Percentiles rank a stretch among this genome's conserved stretches.
phyloP scores from a whole-genome alignment of 305 asterid genomes.

The Nicotiana rustica region DNA sequence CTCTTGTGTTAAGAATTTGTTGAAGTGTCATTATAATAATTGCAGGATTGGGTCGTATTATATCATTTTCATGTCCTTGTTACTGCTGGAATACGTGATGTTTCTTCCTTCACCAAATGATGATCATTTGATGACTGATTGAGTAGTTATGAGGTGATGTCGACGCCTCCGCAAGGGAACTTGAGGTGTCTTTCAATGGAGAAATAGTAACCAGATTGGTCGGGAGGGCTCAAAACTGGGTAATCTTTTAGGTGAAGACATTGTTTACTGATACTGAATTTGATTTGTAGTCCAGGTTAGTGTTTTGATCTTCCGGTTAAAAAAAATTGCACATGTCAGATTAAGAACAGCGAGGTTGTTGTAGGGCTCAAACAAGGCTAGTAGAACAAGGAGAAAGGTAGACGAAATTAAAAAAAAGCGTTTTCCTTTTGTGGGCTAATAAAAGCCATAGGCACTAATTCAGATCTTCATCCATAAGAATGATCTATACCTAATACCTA shows the following conservation, averaged over 20 bases:
- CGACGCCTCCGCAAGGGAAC: neutral
- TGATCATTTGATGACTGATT: slow-evolving; percentile 6
- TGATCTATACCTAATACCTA: neutral
- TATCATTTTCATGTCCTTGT: slow-evolving; percentile 26
- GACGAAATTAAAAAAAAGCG: neutral
- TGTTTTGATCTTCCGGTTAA: neutral
- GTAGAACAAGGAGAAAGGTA: slow-evolving; percentile 25
- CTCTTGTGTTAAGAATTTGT: slow-evolving; percentile 10
- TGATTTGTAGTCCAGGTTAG: slow-evolving; percentile 26
- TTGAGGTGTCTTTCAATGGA: slow-evolving; percentile 5
- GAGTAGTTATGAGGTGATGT: slow-evolving; percentile 31
- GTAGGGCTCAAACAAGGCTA: slow-evolving; percentile 23
- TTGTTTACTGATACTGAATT: slow-evolving; percentile 18
- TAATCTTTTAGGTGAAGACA: slow-evolving; percentile 13
- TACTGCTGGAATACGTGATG: slow-evolving; percentile 28
- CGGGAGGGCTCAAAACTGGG: slow-evolving; percentile 26
- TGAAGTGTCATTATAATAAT: neutral
- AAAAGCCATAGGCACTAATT: neutral
- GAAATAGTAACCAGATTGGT: neutral
- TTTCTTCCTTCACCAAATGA: slow-evolving; percentile 13
- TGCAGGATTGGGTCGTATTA: slow-evolving; percentile 8
- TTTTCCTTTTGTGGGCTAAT: neutral
- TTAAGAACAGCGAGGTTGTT: neutral
- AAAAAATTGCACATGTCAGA: neutral
- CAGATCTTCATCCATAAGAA: slow-evolving; percentile 31